Evolutionary conservation across 2,329 filamentous ascomycete species (phyloP).

Genomic region (Calonectria fujianensis): DNA sequence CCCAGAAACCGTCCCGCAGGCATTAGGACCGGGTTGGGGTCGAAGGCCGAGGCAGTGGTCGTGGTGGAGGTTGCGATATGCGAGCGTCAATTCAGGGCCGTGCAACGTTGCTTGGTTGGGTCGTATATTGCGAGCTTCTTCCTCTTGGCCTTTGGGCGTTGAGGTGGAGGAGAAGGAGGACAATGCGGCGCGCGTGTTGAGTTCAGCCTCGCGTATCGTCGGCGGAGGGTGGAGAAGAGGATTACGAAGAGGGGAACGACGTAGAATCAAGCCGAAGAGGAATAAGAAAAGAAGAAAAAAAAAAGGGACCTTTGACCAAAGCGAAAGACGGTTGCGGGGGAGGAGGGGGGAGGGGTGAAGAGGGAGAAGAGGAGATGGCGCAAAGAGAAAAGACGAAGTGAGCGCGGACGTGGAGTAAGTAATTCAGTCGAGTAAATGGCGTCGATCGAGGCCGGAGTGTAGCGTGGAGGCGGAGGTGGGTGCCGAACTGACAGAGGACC

Average conservation of each 20-base stretch:
- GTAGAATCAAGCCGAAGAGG: constrained; percentile 6
- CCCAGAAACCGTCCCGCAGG: constrained; percentile 55
- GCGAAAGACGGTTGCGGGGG: constrained; percentile 9
- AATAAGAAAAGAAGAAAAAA: background rate
- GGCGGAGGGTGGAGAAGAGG: constrained; percentile 13
- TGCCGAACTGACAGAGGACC: constrained; percentile 30
- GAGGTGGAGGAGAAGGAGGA: constrained; percentile 38
- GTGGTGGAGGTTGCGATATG: constrained; percentile 43
- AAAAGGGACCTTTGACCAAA: constrained; percentile 4
- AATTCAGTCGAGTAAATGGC: constrained; percentile 22
- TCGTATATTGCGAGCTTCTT: constrained; percentile 39
- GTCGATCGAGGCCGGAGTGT: constrained; percentile 35
- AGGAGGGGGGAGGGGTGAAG: constrained; percentile 17
- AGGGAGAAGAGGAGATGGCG: constrained; percentile 9
- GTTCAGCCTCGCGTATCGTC: constrained; percentile 33
- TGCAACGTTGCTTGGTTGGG: constrained; percentile 42
- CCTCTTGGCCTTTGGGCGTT: constrained; percentile 38
- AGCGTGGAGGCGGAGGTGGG: constrained; percentile 47
- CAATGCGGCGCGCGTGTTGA: constrained; percentile 41
- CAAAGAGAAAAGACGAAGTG: constrained; percentile 34
- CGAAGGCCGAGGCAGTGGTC: constrained; percentile 46
- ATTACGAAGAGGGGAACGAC: background rate
- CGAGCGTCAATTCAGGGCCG: constrained; percentile 33
- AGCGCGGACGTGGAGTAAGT: constrained; percentile 40
- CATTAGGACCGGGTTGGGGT: constrained; percentile 52